Conservation (phyloP, 257 asterid species). For the Knoxia roxburghii region DNA sequence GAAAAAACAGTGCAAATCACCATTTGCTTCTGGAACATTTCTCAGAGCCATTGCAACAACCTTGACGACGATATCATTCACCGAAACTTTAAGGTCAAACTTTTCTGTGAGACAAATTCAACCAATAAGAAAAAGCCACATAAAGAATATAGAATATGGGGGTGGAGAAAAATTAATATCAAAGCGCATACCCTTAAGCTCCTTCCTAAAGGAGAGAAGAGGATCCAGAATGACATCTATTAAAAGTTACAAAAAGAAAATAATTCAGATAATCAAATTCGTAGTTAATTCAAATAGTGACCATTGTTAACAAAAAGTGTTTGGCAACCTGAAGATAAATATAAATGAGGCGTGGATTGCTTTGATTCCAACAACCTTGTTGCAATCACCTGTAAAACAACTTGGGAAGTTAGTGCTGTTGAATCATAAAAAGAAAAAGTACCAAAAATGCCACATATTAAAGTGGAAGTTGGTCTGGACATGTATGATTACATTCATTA, state of each 20-base stretch:
- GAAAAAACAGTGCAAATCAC: constrained; percentile 34
- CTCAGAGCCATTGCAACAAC: constrained; percentile 80
- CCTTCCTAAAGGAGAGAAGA: constrained; percentile 89
- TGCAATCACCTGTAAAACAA: constrained; percentile 74
- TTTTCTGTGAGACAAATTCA: constrained; percentile 51
- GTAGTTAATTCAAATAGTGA: constrained; percentile 19
- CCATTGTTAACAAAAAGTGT: constrained; percentile 9
- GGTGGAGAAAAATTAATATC: background rate
- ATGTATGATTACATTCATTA: background rate
- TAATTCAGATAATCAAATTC: constrained; percentile 20
- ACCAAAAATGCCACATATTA: background rate
- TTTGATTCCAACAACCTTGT: constrained; percentile 91
- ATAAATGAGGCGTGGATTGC: constrained; percentile 90
- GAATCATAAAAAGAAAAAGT: background rate
- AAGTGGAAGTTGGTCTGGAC: background rate
- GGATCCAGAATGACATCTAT: constrained; percentile 93
- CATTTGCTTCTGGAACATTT: constrained; percentile 95
- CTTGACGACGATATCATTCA: constrained; percentile 92
- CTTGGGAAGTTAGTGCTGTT: constrained; percentile 1
- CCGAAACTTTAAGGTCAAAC: constrained; percentile 84
- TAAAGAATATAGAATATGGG: constrained; percentile 11
- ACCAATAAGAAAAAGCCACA: constrained; percentile 19
- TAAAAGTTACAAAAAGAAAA: constrained; percentile 23
- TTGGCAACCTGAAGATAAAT: constrained; percentile 75
- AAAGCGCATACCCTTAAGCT: constrained; percentile 70